Base-by-base conservation (phyloP, 768 basidiomycete species). In the Amanita inopinata region DNA sequence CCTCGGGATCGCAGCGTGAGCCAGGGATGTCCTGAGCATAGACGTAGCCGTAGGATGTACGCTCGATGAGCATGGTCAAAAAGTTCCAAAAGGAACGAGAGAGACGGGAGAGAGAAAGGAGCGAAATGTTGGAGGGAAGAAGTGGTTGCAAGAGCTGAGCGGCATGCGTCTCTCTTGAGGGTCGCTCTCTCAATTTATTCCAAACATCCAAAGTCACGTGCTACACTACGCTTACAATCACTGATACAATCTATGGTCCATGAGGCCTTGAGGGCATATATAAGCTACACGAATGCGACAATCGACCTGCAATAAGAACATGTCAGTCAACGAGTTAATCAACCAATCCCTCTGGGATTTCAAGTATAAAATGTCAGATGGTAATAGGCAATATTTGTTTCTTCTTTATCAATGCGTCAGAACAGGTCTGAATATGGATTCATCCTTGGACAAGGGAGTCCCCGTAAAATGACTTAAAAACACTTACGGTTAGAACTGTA, bases 11-110 rank as follows among this genome's bases (percentile, higher is more conserved):
- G 53, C 76, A 77, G 24, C 79, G 63, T 22, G 72, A 70, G 10
- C 79, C 78, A 15, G 75, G 76, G 8, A 80, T 76, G 50, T 80
- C 79, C 45, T 78, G 70, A 48, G 71, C 58, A 56, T 73, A 74
- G 9, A 73, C 75, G 61, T 67, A 70, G 53, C 47, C 59, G 45
- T 59, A 56, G 33, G 62, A 57, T 45, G 62, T 47, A 33, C 61
- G 62, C 47, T 65, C 60, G 42, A 65, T 57, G 46, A 67, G 56
- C 68, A 70, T 66, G 33, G 56, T 55, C 49, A 60, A 45, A 43
- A 52, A 61, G 49, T 48, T 36, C 36, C 47, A 44, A 33, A 56
- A 31, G 44, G 38, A 37, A 19, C 43, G 49, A 33, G 48, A 24
- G 12, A 40, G 39, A 36, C 46, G n/a, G 5, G 33, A 14, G 25